Base-by-base conservation (phyloP, 2,329 filamentous ascomycete species). In the Cladophialophora bantiana region DNA sequence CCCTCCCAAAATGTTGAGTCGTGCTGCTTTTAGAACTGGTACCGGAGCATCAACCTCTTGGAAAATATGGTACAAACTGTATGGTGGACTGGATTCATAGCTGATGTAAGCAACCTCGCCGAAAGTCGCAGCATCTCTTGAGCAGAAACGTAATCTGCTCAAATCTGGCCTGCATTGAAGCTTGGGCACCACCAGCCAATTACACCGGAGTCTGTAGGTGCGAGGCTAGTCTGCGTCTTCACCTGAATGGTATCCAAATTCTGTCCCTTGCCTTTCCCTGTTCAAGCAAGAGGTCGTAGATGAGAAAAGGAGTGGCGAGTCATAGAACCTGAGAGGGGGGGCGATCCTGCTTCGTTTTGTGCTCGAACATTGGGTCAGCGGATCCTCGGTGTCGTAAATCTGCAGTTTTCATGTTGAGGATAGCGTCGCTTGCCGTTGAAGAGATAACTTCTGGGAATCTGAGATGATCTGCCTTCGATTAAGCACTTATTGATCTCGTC, bases 91-190 rank as follows among this genome's bases (percentile, higher is more conserved):
- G 13, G 7, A 18, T 18, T 12, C 20, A 35, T 50, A 53, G 52
- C 35, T 62, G 50, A 62, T 20, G 59, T 56, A 56, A 62, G 59
- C 59, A 31, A 62, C 36, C 59, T n/a, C 59, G 34, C 52, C 7
- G 12, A 32, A 54, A 13, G 18, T 26, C 35, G 48, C 26, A 7
- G 35, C 59, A 26, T 54, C 48, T 54, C 52, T 35, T 36, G 26
- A 56, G 20, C 26, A 38, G 18, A 56, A 62, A 61, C 58, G 58
- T 61, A 61, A 53, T 34, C 58, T 40, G 18, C 10, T 42, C 58
- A 36, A 61, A 32, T 26, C 32, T 61, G 32, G 42, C 58, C 34
- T 53, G 45, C 32, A 53, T 20, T 31, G n/a, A 61, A 34, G 15
- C 35, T 38, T 31, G 31, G 18, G 58, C 45, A n/a, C 32, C 32